Base-by-base conservation (phyloP, 2,329 filamentous ascomycete species). In the Fusarium dimerum region DNA sequence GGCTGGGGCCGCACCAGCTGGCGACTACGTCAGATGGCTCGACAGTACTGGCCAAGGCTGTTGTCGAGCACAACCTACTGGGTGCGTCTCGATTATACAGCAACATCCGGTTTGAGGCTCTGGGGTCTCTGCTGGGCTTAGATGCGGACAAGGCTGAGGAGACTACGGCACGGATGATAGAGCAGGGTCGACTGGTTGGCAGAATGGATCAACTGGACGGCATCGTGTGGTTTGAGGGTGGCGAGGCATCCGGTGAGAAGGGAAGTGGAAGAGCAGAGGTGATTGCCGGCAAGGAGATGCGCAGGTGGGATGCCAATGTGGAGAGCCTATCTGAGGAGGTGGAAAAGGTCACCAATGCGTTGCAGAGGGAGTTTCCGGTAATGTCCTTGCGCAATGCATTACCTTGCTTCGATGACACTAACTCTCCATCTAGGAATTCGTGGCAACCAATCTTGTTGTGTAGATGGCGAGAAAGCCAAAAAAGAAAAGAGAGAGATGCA, bases 41-140 rank as follows among this genome's bases (percentile, higher is more conserved):
- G 16, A 99, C 94, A 0, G 94, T 97, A 5, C 82, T 99, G 36
- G 90, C 90, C 65, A 93, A 91, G 71, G 94, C 94, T 7, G 90
- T 99, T 10, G 86, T 97, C 16, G 94, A 99, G 75, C 94, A 99
- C 76, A 99, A 99, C 69, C 79, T 99, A 15, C 84, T 97, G 18
- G 92, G 88, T 17, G 90, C 88, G 2, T 96, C 91, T 43, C 82
- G 85, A 44, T 75, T 94, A 15, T 94, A 92, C 71, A 83, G 78
- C 64, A 93, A 93, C 68, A 92, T 93, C 56, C 79, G 80, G 5
- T 86, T 91, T 61, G 86, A 89, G 51, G 86, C 86, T 26, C 79
- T 99, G 1, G 94, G 87, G 1, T 76, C 80, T 39, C 80, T 97
- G 38, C 77, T 99, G 13, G 92, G 90, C 0, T 79, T 97, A 5